These are phyloP conservation scores for Saturnispora bothae DNA, from an alignment of 805 yeast species.

Conservation along the genomic window DNA sequence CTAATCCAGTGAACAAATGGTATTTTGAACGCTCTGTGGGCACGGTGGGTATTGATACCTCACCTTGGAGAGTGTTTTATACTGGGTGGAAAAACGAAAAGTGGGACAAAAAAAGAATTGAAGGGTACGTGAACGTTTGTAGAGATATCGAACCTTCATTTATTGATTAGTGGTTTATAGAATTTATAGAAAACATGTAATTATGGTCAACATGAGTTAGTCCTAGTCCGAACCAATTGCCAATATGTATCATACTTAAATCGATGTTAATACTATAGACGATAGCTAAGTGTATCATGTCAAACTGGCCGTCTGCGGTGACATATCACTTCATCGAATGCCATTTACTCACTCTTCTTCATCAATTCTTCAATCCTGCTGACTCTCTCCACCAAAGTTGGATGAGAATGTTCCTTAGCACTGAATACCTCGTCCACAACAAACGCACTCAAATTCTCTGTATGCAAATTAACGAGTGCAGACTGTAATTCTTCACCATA, in stretches of 20 bases:
- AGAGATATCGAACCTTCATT: constrained; percentile 49
- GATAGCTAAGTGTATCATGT: too few relatives aligned
- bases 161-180: background rate
- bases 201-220: too few relatives aligned
- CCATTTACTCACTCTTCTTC: background rate
- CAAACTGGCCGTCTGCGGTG: too few relatives aligned
- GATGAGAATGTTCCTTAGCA: constrained; percentile 84
- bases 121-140: constrained; percentile 44
- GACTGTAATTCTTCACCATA: constrained; percentile 55
- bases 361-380: constrained; percentile 46
- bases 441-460: constrained; percentile 74
- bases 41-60: constrained; percentile 36
- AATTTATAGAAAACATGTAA: background rate
- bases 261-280: too few relatives aligned
- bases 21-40: constrained; percentile 87
- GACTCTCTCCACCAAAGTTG: constrained; percentile 83
- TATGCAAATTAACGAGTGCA: constrained; percentile 66
- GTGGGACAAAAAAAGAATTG: constrained; percentile 27
- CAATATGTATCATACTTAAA: too few relatives aligned
- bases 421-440: constrained; percentile 87
- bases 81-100: constrained; percentile 26
- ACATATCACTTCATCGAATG: too few relatives aligned
- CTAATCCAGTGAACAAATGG: constrained; percentile 95
- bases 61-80: constrained; percentile 32
- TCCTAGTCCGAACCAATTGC: too few relatives aligned